phyloP scores from a whole-genome alignment of 805 yeast genomes.

The Teunomyces kruisii region DNA sequence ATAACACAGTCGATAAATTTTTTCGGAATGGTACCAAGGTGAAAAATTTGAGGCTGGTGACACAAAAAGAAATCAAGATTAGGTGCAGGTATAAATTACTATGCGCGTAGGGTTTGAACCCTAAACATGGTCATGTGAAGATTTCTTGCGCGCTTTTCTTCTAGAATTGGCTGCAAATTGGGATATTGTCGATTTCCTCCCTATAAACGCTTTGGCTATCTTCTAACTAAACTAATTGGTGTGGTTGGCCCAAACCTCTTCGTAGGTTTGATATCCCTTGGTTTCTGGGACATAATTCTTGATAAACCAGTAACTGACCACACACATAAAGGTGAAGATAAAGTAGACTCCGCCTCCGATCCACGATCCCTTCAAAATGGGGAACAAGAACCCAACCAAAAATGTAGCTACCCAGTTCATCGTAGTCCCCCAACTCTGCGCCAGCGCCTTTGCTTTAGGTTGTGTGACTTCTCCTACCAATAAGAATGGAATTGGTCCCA shows the following conservation, averaged over 20 bases:
- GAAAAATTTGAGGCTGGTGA: slow-evolving; percentile 3
- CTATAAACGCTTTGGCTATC: no score
- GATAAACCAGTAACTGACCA: slow-evolving; percentile 49
- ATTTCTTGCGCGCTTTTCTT: neutral
- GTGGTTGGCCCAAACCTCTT: slow-evolving; percentile 60
- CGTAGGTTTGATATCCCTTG: slow-evolving; percentile 59
- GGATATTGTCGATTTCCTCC: neutral
- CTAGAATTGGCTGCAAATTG: slow-evolving; percentile 1
- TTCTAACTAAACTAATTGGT: neutral
- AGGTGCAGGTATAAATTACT: neutral
- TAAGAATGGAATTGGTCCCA: slow-evolving; percentile 95
- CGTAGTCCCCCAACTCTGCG: slow-evolving; percentile 90
- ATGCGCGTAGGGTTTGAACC: neutral
- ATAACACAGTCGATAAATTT: slow-evolving; percentile 5
- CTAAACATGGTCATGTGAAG: neutral
- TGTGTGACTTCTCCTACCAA: slow-evolving; percentile 88
- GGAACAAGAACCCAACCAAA: slow-evolving; percentile 76
- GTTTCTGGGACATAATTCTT: slow-evolving; percentile 67
- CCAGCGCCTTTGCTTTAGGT: slow-evolving; percentile 71
- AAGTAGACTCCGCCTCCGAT: slow-evolving; percentile 81
- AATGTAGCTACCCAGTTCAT: slow-evolving; percentile 93
- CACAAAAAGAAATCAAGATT: neutral
- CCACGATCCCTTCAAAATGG: slow-evolving; percentile 53
- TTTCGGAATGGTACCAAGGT: slow-evolving; percentile 6
- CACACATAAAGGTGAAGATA: slow-evolving; percentile 63